Conservation (phyloP, 208 protist species). For the Angomonas desouzai region DNA sequence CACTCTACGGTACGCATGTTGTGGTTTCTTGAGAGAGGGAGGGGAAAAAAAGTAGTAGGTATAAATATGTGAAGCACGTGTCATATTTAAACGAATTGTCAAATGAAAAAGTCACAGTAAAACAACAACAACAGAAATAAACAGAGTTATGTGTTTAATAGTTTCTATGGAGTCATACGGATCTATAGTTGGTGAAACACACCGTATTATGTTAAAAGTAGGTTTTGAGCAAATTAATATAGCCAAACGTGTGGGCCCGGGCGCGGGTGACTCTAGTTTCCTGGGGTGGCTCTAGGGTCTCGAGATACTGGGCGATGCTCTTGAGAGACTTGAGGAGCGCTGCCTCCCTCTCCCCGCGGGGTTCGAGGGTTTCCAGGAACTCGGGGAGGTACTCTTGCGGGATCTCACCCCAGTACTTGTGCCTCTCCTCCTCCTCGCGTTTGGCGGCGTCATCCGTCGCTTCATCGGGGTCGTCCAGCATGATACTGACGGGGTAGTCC, state of each 20-base stretch:
- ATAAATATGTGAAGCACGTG: too few species aligned
- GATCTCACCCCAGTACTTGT: slow-evolving; percentile 65
- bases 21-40: slow-evolving; percentile 16
- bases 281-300: slow-evolving; percentile 26
- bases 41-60: not conserved
- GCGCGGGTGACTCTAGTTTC: slow-evolving; percentile 54
- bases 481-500: slow-evolving; percentile 6
- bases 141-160: slow-evolving; percentile 1
- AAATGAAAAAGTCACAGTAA: slow-evolving; percentile 12
- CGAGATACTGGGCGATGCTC: slow-evolving; percentile 45
- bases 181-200: not conserved
- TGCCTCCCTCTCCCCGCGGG: slow-evolving; percentile 61
- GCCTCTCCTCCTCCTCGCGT: slow-evolving; percentile 16
- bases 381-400: slow-evolving; percentile 41
- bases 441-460: slow-evolving; percentile 21
- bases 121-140: slow-evolving; percentile 11
- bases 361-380: slow-evolving; percentile 64
- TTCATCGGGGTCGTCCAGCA: slow-evolving; percentile 54
- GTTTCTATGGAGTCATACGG: slow-evolving; percentile 4
- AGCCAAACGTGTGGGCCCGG: slow-evolving; percentile 66
- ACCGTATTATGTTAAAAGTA: slow-evolving; percentile 25
- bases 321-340: slow-evolving; percentile 44
- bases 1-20: slow-evolving; percentile 90
- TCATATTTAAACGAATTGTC: not conserved
- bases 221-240: slow-evolving; percentile 68